These are phyloP conservation scores for Aspergillus cavernicola DNA, from an alignment of 495 filamentous ascomycete species.

Conservation along the genomic window DNA sequence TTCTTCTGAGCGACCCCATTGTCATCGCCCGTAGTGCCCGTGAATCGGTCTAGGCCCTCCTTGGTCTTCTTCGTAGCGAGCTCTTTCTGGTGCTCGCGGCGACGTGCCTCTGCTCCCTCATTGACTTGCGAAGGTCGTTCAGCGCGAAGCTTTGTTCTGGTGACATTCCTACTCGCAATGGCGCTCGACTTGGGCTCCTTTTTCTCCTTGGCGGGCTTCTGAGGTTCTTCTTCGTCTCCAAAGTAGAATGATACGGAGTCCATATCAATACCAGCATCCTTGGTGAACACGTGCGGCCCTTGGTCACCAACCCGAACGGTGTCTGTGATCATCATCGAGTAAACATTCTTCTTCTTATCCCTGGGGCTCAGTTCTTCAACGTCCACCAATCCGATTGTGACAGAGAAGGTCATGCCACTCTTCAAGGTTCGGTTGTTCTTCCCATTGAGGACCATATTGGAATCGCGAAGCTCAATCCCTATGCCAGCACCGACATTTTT, in stretches of 20 bases:
- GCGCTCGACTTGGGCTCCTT: slow-evolving; percentile 77
- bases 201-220: slow-evolving; percentile 64
- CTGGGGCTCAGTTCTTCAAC: slow-evolving; percentile 77
- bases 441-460: slow-evolving; percentile 72
- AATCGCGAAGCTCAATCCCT: slow-evolving; percentile 85
- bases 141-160: slow-evolving; percentile 86
- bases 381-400: slow-evolving; percentile 84
- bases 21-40: slow-evolving; percentile 71
- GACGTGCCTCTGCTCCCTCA: slow-evolving; percentile 82
- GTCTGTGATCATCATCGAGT: slow-evolving; percentile 86
- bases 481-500: slow-evolving; percentile 89
- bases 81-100: slow-evolving; percentile 90
- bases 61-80: slow-evolving; percentile 83
- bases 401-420: slow-evolving; percentile 93
- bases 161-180: slow-evolving; percentile 85
- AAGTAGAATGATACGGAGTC: slow-evolving; percentile 97
- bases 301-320: slow-evolving; percentile 81
- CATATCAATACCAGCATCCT: slow-evolving; percentile 81
- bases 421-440: slow-evolving; percentile 80
- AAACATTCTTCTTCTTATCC: slow-evolving; percentile 80
- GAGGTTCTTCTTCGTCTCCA: slow-evolving; percentile 77
- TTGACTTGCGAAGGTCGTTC: slow-evolving; percentile 81
- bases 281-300: slow-evolving; percentile 82
- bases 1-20: slow-evolving; percentile 92
- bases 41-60: slow-evolving; percentile 78